Conservation (phyloP, 2,329 filamentous ascomycete genomes). For the Beauveria asiatica region DNA sequence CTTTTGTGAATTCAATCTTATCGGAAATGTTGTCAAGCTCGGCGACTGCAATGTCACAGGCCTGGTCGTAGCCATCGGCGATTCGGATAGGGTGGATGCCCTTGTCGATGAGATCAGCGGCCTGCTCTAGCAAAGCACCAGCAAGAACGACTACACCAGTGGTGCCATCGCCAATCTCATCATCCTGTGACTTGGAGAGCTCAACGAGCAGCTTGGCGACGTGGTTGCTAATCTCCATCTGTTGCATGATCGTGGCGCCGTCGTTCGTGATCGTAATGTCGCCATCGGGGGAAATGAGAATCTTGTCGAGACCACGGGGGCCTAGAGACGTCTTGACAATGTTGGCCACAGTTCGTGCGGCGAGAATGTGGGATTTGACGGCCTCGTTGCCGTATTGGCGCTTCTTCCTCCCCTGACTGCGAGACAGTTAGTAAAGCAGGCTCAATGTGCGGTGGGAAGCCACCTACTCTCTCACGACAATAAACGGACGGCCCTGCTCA, state of each 20-base stretch:
- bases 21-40: constrained; percentile 93
- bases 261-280: constrained; percentile 99
- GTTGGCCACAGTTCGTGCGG: constrained; percentile 89
- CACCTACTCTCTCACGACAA: constrained; percentile 91
- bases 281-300: constrained; percentile 94
- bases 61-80: constrained; percentile 95
- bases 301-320: constrained; percentile 95
- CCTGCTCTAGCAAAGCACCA: constrained; percentile 90
- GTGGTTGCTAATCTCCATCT: constrained; percentile 99
- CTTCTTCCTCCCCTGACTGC: constrained; percentile 93
- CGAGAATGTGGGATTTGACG: constrained; percentile 96
- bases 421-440: constrained; percentile 15
- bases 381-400: constrained; percentile 93
- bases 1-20: constrained; percentile 73
- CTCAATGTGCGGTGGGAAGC: not conserved
- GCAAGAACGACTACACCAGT: constrained; percentile 96
- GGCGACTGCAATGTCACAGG: constrained; percentile 90
- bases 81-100: constrained; percentile 98
- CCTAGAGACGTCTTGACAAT: constrained; percentile 97
- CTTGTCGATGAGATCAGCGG: constrained; percentile 97
- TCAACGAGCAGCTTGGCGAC: constrained; percentile 95
- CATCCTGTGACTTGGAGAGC: constrained; percentile 95
- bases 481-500: constrained; percentile 94
- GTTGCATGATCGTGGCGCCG: constrained; percentile 90
- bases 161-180: constrained; percentile 97